Percentiles rank a stretch among this genome's conserved stretches.
These are phyloP conservation scores for Fusarium equiseti DNA, from an alignment of 2,329 filamentous ascomycete genomes.

Conservation along the genomic window DNA sequence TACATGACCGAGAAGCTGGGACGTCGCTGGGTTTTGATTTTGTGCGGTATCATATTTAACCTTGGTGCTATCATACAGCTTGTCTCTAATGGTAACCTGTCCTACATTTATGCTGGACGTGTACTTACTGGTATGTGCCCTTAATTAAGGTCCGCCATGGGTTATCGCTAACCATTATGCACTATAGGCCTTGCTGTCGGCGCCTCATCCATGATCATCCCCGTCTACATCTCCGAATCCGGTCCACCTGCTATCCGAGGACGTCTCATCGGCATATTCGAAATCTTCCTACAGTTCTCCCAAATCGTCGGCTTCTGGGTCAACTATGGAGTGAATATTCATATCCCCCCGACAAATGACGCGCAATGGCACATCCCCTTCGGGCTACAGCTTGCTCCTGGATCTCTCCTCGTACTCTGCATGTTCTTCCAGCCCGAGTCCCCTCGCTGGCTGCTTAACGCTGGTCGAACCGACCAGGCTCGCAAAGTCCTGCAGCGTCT, in stretches of 20 bases:
- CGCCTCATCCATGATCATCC: constrained; percentile 19
- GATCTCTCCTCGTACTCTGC: background rate
- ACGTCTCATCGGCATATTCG: constrained; percentile 23
- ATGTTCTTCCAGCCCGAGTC: constrained; percentile 9
- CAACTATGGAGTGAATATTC: constrained; percentile 1
- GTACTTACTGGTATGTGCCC: background rate
- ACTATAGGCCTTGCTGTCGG: constrained; percentile 1
- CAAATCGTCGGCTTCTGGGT: constrained; percentile 24
- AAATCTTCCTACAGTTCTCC: constrained; percentile 21
- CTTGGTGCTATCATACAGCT: constrained; percentile 6
- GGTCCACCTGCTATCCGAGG: constrained; percentile 20
- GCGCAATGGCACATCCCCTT: constrained; percentile 8
- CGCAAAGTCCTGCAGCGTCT: constrained; percentile 3
- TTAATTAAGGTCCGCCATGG: background rate
- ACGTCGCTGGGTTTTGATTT: background rate
- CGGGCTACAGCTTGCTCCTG: constrained; percentile 1
- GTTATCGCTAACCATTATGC: rapidly evolving
- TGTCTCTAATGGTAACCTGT: background rate
- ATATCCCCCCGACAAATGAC: background rate
- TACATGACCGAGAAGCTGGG: background rate
- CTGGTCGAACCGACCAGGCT: background rate
- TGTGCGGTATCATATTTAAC: constrained; percentile 4
- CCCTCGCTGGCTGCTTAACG: constrained; percentile 5
- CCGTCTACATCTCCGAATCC: constrained; percentile 28
- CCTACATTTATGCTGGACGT: constrained; percentile 4